Conservation (phyloP, 73 alveolate genomes). For the Tetrahymena elliotti region DNA sequence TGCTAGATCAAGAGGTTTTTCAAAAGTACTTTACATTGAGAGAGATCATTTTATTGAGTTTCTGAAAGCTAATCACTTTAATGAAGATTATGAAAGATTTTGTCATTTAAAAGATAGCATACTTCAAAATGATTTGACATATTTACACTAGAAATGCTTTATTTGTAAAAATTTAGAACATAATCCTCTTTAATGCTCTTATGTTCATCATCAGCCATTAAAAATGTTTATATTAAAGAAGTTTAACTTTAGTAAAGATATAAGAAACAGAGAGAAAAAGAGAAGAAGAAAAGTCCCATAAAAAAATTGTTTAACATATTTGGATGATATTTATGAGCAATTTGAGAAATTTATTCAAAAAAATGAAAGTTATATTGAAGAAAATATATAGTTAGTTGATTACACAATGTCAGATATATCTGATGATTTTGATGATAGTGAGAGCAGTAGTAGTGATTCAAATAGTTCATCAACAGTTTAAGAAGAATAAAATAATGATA, state of each 20-base stretch:
- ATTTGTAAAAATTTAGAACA: background rate
- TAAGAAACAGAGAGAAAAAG: background rate
- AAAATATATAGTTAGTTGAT: background rate
- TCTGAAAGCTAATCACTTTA: background rate
- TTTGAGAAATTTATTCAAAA: background rate
- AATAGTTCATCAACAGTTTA: background rate
- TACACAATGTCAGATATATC: background rate
- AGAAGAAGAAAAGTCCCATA: background rate
- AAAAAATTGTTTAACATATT: background rate
- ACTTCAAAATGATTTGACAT: background rate
- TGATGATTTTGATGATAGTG: background rate
- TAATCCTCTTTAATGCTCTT: background rate
- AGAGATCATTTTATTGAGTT: background rate
- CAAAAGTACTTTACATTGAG: background rate
- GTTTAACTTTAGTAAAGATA: background rate
- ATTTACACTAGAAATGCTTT: background rate
- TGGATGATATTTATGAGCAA: background rate
- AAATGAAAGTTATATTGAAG: background rate
- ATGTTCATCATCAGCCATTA: background rate
- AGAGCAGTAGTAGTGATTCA: background rate
- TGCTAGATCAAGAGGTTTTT: background rate
- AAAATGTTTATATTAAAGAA: background rate
- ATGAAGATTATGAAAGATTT: background rate
- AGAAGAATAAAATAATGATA: background rate
- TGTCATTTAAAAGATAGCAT: background rate